Conservation (phyloP, 495 filamentous ascomycete genomes). For the Extremus antarcticus region DNA sequence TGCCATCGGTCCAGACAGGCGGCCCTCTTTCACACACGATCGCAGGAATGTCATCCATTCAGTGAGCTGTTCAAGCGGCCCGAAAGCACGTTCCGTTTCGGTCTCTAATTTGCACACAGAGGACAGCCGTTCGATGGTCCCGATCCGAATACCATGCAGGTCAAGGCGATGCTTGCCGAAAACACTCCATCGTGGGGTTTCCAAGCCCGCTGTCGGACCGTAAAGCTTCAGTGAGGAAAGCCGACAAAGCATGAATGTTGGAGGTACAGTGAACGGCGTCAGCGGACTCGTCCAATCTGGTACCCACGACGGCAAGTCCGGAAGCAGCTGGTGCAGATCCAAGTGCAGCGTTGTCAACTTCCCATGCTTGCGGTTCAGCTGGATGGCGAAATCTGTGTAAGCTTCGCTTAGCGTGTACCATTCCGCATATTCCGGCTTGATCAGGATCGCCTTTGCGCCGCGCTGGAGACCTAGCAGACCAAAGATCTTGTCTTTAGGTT, state of each 20-base stretch:
- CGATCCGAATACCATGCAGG: background rate
- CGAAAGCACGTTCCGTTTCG: no score
- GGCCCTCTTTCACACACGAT: background rate
- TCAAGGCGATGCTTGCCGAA: background rate
- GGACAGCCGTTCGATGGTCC: background rate
- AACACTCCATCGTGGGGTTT: no score
- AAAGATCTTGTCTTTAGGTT: background rate
- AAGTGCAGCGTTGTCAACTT: background rate
- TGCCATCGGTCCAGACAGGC: background rate
- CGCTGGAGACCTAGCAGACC: background rate
- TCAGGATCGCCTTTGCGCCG: background rate
- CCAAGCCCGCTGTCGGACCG: no score
- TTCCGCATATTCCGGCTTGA: no score
- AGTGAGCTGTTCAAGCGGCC: no score
- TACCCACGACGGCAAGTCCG: background rate
- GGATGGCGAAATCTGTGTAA: background rate
- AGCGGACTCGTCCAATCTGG: background rate
- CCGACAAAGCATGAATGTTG: background rate
- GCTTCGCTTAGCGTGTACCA: background rate
- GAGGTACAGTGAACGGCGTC: background rate
- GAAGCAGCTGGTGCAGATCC: background rate
- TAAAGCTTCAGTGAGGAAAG: background rate
- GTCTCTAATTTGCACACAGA: background rate
- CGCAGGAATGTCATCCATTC: background rate
- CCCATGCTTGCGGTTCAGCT: background rate